Evolutionary conservation across 352 stramenopile species (phyloP), one percentile per base, ranked within the genome.

Genomic region (Blastocystis sp.): DNA sequence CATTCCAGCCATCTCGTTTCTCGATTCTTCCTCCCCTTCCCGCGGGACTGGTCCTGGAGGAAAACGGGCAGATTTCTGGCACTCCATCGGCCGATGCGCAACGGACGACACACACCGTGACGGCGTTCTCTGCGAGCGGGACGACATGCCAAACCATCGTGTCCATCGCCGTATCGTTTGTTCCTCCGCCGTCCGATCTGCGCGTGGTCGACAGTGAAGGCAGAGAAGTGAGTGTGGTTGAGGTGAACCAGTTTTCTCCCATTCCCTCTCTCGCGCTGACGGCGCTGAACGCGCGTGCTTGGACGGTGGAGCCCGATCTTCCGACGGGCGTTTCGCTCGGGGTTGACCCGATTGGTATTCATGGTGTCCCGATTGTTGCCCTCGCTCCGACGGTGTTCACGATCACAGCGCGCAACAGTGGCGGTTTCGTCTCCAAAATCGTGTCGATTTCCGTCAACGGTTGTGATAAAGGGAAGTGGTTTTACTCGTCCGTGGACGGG

Each of bases 341-440:
- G 21, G 4, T 2, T 17, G 28, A 5, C 41, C 4, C 10, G 3
- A 56, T 76, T 10, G 4, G 5, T 1, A 60, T 41, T 3, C 0
- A 0, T 2, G 21, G 66, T 34, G 52, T n/a, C 28, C 66, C 66
- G 28, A 52, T 38, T 28, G 21, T 21, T 28, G 48, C 66, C 0
- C 28, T 40, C 2, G 19, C 17, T 1, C 64, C 11, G 23, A 80
- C 17, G 34, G 59, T 28, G 40, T 80, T 40, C 38, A 82, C 74
- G 14, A n/a, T 82, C 1, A 71, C 23, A 3, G 74, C 56, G 1
- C 34, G 21, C 2, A 82, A 82, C 45, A 64, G 48, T 67, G 74
- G 74, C 38, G 74, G 74, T 64, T 82, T 19, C 28, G 45, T 82
- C 0, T 53, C 74, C 5, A 70, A 34, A 9, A 82, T 9, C 2